These are phyloP conservation scores for Melaleuca alternifolia DNA, from an alignment of 345 rosid species.

Conservation along the genomic window DNA sequence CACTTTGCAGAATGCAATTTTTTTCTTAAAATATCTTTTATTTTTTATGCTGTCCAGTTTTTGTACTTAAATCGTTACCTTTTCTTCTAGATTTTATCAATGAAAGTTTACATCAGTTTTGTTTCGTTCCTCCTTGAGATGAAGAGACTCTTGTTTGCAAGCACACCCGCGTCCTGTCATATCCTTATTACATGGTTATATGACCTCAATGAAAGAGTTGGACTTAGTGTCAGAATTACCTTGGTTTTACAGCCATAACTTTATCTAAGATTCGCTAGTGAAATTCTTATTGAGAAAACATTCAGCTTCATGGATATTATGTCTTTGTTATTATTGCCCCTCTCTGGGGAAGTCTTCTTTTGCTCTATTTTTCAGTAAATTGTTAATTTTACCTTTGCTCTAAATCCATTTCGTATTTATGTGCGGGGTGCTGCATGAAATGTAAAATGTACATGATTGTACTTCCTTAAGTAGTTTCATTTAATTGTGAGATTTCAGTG, in stretches of 20 bases:
- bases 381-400: neutral
- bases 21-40: neutral
- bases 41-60: neutral
- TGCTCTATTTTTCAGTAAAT: neutral
- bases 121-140: neutral
- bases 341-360: neutral
- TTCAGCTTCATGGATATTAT: neutral
- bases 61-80: neutral
- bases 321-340: neutral
- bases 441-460: neutral
- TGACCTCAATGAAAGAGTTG: neutral
- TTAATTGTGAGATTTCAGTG: neutral
- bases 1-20: neutral
- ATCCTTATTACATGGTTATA: neutral
- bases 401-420: neutral
- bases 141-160: neutral
- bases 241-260: neutral
- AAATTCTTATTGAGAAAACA: neutral
- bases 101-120: neutral
- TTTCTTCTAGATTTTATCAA: neutral
- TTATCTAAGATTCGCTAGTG: neutral
- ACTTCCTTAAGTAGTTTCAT: neutral
- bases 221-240: neutral
- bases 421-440: neutral
- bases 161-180: neutral